phyloP scores from a whole-genome alignment of 805 yeast species.

The Pichia cephalocereana region DNA sequence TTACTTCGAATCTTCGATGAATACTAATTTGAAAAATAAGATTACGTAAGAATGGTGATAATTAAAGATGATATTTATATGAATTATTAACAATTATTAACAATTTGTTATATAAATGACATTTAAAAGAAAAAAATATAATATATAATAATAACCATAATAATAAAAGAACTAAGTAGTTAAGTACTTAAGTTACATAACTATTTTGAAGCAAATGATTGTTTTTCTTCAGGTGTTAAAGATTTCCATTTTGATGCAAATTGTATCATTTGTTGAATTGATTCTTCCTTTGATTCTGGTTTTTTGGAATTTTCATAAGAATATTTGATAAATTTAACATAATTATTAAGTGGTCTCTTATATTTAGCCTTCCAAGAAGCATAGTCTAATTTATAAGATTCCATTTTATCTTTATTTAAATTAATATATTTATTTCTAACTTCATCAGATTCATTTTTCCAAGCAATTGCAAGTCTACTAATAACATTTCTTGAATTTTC shows the following conservation, averaged over 20 bases:
- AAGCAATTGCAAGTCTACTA: slow-evolving; percentile 9
- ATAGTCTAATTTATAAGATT: slow-evolving; percentile 8
- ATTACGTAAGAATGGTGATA: too few relatives aligned
- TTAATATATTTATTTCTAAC: slow-evolving; percentile 11
- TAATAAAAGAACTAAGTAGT: too few relatives aligned
- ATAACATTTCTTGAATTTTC: slow-evolving; percentile 6
- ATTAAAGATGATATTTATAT: too few relatives aligned
- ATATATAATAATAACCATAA: too few relatives aligned
- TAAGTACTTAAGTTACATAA: not conserved
- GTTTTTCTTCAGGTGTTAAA: slow-evolving; percentile 17
- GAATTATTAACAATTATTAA: too few relatives aligned
- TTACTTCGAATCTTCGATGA: too few relatives aligned
- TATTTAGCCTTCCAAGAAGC: slow-evolving; percentile 20
- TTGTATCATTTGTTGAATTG: slow-evolving; percentile 12
- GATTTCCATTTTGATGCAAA: slow-evolving; percentile 17
- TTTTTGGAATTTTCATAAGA: slow-evolving; percentile 9
- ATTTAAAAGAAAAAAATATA: too few relatives aligned
- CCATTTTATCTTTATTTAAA: not conserved
- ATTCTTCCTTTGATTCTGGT: slow-evolving; percentile 10
- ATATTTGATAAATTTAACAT: slow-evolving; percentile 15
- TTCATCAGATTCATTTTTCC: slow-evolving; percentile 15
- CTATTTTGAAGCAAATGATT: slow-evolving; percentile 12
- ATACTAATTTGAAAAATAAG: too few relatives aligned
- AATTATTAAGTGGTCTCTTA: slow-evolving; percentile 15
- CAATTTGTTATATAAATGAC: too few relatives aligned